Conservation (phyloP, 352 stramenopile species). For the Phytophthora uliginosa region DNA sequence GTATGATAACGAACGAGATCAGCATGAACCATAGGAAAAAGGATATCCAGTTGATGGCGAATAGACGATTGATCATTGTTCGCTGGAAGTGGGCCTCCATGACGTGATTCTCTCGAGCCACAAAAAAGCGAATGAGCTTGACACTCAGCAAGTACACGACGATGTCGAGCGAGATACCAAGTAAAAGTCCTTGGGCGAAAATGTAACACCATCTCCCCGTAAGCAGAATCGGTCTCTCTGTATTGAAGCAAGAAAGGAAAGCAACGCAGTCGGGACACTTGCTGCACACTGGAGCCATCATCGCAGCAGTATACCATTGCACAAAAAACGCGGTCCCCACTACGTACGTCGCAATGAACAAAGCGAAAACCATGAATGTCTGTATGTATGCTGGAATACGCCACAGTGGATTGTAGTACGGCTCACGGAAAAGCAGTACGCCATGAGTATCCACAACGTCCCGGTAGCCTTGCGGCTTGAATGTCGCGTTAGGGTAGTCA, state of each 20-base stretch:
- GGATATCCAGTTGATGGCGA: slow-evolving; percentile 92
- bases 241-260: slow-evolving; percentile 89
- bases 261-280: slow-evolving; percentile 78
- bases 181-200: slow-evolving; percentile 80
- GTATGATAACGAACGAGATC: slow-evolving; percentile 90
- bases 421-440: slow-evolving; percentile 79
- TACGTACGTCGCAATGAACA: slow-evolving; percentile 87
- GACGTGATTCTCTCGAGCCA: slow-evolving; percentile 85
- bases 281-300: slow-evolving; percentile 86
- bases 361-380: slow-evolving; percentile 80
- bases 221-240: slow-evolving; percentile 74
- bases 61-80: slow-evolving; percentile 89
- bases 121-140: slow-evolving; percentile 87
- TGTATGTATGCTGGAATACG: slow-evolving; percentile 86
- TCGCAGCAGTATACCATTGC: slow-evolving; percentile 89
- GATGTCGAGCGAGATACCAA: slow-evolving; percentile 87
- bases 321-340: slow-evolving; percentile 89
- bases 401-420: slow-evolving; percentile 85
- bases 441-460: slow-evolving; percentile 84
- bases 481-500: slow-evolving; percentile 85
- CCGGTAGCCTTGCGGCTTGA: slow-evolving; percentile 78
- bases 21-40: slow-evolving; percentile 93
- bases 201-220: slow-evolving; percentile 88
- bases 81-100: slow-evolving; percentile 86
- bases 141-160: slow-evolving; percentile 88